Evolutionary conservation across 441 rosid genomes (phyloP), one percentile per base, ranked within the genome.

Genomic region (Euphorbia celastroides): DNA sequence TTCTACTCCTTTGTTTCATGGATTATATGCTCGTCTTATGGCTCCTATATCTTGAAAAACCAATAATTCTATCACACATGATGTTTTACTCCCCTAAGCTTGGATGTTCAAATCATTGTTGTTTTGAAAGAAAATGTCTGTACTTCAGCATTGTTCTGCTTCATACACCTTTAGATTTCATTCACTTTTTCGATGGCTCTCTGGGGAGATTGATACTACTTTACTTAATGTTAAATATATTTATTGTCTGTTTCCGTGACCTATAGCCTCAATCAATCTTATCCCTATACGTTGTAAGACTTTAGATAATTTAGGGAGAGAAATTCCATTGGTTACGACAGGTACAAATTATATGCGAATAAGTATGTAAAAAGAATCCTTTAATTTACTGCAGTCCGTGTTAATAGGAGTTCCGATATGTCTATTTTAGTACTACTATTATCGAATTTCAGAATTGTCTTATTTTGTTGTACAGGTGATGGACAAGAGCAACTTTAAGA

Each of bases 401-500:
- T 28, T 27, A 65, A 23, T 31, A 54, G 19, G 17, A 28, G 0
- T 10, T 46, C 14, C 16, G 19, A 32, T 2, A 28, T 65, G 31
- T 31, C 27, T 14, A 25, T 50, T 51, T 17, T 31, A 26, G 8
- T 12, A 8, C 30, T 25, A n/a, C 25, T 12, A 12, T 58, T 12
- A 27, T 34, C 12, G 10, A 17, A 25, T 78, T 88, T 84, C 80
- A 14, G 80, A 77, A 44, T 13, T 60, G 54, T 36, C 77, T 42
- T 26, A 31, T 60, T 19, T 52, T 62, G 65, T 54, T 51, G 6
- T 60, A 36, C 74, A 87, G 88, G 90, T 93, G 41, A 93, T 93
- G 99, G 86, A 87, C 30, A 90, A 90, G 80, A 93, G 99, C 76
- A 90, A 90, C 76, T 93, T 93, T 75, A 93, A 91, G 79, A 77